Base-by-base conservation (phyloP, 2,329 filamentous ascomycete species). In the Clarireedia monteithiana region DNA sequence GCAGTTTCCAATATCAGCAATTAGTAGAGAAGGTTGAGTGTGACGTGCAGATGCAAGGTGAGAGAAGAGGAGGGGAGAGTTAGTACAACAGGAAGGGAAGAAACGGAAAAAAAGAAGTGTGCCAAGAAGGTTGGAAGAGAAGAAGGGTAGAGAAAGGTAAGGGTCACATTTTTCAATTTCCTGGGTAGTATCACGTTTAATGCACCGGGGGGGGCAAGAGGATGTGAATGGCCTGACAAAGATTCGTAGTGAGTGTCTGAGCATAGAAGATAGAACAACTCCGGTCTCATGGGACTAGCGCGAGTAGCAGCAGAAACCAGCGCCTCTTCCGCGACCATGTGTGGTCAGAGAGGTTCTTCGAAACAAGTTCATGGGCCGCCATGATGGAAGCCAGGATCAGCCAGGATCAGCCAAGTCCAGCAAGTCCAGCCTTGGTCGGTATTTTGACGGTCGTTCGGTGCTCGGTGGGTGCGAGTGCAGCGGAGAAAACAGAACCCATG, bases 1-100 rank as follows among this genome's bases (percentile, higher is more conserved):
- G 61, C 63, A 66, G 52, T 63, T 62, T 61, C 61, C 61, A 59
- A 58, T 50, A 60, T 58, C 59, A 62, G 59, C 57, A 54, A 55
- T 53, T 58, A 63, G 58, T 64, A 60, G 57, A 54, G 59, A 60
- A 53, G 55, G 56, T 53, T 58, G 48, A 52, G 39, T 53, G 53
- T 59, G 59, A 60, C 57, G 52, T 57, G 59, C 55, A 63, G 51
- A 53, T 26, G 20, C 24, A 40, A 7, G 48, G 10, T 30, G 27
- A 38, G 53, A 39, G n/a, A 50, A 34, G 27, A 36, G 30, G 24
- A 50, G 50, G 39, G 56, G 49, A 30, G 30, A 36, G 45, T 23
- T 52, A 30, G 39, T 54, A 53, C 39, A 45, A 48, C n/a, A 50
- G 46, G 26, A 56, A 38, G 54, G 52, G 38, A 53, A 53, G 48